phyloP scores from a whole-genome alignment of 768 basidiomycete genomes.

The Rhodosporidiobolus odoratus region DNA sequence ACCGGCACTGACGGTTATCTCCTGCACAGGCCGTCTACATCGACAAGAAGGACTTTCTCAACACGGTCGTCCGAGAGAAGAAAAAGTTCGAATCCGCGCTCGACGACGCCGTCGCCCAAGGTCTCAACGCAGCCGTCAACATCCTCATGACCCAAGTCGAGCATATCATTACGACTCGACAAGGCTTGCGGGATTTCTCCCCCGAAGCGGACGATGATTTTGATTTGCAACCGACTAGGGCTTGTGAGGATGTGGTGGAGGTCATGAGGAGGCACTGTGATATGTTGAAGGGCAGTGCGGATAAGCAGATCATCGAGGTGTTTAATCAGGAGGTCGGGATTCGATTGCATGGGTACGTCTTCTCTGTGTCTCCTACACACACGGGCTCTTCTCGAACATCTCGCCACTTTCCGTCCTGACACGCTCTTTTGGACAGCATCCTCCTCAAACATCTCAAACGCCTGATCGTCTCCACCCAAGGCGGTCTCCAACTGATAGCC shows the following conservation, averaged over 20 bases:
- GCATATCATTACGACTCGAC: slow-evolving; percentile 77
- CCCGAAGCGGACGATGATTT: slow-evolving; percentile 65
- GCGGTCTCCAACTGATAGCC: slow-evolving; percentile 92
- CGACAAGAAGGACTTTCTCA: slow-evolving; percentile 66
- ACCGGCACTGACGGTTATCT: too few species aligned
- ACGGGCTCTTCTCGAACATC: neutral
- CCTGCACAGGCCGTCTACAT: slow-evolving; percentile 55
- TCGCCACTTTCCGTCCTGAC: neutral
- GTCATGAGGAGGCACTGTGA: slow-evolving; percentile 88
- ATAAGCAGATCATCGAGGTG: slow-evolving; percentile 91
- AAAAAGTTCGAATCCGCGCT: slow-evolving; percentile 87
- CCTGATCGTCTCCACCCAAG: slow-evolving; percentile 88
- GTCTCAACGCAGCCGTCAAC: slow-evolving; percentile 85
- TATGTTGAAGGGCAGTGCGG: slow-evolving; percentile 84
- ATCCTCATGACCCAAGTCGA: slow-evolving; percentile 63
- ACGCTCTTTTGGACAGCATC: slow-evolving; percentile 57
- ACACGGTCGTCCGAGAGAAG: slow-evolving; percentile 88
- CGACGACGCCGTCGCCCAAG: slow-evolving; percentile 88
- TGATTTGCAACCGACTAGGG: slow-evolving; percentile 77
- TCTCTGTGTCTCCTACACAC: neutral
- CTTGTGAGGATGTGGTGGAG: slow-evolving; percentile 80
- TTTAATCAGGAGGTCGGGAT: slow-evolving; percentile 97
- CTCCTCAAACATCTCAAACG: slow-evolving; percentile 94
- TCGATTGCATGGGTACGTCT: slow-evolving; percentile 68
- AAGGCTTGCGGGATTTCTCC: slow-evolving; percentile 80